Conservation (phyloP, 2,329 filamentous ascomycete genomes). For the Malbranchea cinnamomea region DNA sequence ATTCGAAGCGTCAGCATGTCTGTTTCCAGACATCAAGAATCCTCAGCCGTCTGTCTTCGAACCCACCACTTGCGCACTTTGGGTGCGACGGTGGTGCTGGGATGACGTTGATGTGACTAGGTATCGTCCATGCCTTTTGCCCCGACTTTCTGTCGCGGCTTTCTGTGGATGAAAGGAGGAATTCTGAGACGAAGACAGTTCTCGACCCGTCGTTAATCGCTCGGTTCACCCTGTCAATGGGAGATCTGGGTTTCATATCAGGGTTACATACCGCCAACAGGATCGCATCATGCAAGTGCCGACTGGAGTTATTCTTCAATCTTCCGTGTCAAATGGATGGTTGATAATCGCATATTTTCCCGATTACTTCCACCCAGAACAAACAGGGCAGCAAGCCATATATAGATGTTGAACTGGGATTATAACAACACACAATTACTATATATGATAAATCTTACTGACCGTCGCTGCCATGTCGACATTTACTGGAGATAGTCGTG, state of each 20-base stretch:
- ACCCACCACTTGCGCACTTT: constrained; percentile 11
- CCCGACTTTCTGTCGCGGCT: constrained; percentile 32
- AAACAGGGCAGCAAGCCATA: background rate
- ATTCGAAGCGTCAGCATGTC: too few species aligned
- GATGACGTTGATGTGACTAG: constrained; percentile 25
- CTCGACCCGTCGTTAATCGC: constrained; percentile 35
- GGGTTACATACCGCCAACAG: constrained; percentile 24
- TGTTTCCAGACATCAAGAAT: constrained; percentile 18
- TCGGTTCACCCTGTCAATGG: constrained; percentile 32
- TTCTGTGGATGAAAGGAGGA: constrained; percentile 23
- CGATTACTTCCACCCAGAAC: too few species aligned
- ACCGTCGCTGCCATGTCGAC: too few species aligned
- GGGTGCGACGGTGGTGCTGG: constrained; percentile 10
- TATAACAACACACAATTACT: too few species aligned
- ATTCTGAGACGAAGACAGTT: constrained; percentile 23
- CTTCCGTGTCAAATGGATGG: too few species aligned
- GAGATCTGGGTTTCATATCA: constrained; percentile 35
- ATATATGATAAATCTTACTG: too few species aligned
- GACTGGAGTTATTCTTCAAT: too few species aligned
- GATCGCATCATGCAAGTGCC: background rate
- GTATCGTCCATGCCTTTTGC: constrained; percentile 21
- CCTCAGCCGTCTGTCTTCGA: constrained; percentile 27
- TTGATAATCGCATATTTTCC: too few species aligned
- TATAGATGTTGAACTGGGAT: too few species aligned
- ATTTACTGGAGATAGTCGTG: too few species aligned